phyloP scores from a whole-genome alignment of 345 rosid species.

The Moricandia arvensis region DNA sequence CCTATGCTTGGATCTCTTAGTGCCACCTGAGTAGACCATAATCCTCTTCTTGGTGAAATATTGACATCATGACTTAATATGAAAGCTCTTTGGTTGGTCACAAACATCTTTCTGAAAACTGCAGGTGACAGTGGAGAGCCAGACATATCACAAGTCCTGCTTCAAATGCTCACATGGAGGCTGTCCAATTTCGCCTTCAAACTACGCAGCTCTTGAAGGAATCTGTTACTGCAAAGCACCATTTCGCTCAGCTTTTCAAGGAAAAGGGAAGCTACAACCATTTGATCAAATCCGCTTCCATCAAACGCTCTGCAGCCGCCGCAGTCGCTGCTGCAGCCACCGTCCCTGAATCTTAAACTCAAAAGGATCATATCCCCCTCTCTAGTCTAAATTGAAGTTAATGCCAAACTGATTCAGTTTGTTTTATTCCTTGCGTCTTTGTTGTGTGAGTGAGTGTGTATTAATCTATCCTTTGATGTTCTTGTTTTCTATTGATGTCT shows the following conservation, averaged over 20 bases:
- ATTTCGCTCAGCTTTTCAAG: conserved; percentile 82
- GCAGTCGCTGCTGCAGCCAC: conserved; percentile 56
- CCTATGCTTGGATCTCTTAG: neutral
- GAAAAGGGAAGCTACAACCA: conserved; percentile 99
- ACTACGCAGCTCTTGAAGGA: conserved; percentile 79
- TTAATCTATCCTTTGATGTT: conserved; percentile 24
- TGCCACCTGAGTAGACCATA: too few species aligned
- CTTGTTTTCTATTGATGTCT: neutral
- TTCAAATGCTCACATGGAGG: conserved; percentile 86
- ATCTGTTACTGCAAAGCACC: conserved; percentile 83
- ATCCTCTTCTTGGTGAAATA: too few species aligned
- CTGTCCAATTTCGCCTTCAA: conserved; percentile 68
- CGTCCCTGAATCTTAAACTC: conserved; percentile 38
- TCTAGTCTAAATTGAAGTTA: conserved; percentile 22
- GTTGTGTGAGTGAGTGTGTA: conserved; percentile 26
- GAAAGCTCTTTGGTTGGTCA: conserved; percentile 2
- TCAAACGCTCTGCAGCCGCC: conserved; percentile 72
- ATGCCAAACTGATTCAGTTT: conserved; percentile 29
- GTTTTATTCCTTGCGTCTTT: neutral
- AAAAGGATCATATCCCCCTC: neutral
- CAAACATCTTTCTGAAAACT: conserved; percentile 2
- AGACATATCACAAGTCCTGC: conserved; percentile 82
- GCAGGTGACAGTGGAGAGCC: conserved; percentile 84
- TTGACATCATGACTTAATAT: neutral
- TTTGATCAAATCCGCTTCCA: conserved; percentile 78